Percentiles rank a stretch among this genome's conserved stretches.
These are phyloP conservation scores for Plantago elongata DNA, from an alignment of 257 asterid genomes.

Conservation along the genomic window DNA sequence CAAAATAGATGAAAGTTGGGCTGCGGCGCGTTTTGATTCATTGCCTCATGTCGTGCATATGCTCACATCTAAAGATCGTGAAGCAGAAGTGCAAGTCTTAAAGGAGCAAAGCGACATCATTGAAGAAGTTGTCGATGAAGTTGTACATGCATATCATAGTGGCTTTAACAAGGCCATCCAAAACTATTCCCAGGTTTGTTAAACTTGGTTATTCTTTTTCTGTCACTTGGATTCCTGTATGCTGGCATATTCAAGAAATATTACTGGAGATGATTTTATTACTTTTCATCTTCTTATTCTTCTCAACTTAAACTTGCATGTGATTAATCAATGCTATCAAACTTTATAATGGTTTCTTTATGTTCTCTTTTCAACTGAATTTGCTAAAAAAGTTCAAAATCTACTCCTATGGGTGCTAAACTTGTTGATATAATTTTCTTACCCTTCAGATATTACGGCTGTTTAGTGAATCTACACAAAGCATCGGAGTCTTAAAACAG, in stretches of 20 bases:
- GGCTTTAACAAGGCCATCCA: conserved; percentile 99
- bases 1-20: conserved; percentile 92
- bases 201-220: conserved; percentile 11
- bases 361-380: not conserved
- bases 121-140: conserved; percentile 98
- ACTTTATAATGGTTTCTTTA: conserved; percentile 3
- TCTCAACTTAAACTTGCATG: not conserved
- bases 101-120: conserved; percentile 94
- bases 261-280: conserved; percentile 2
- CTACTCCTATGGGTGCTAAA: conserved; percentile 13
- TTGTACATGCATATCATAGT: conserved; percentile 94
- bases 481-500: conserved; percentile 69
- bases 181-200: conserved; percentile 94
- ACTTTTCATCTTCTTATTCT: conserved; percentile 8
- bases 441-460: conserved; percentile 81
- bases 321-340: not conserved
- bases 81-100: conserved; percentile 71
- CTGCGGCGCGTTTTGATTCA: conserved; percentile 93
- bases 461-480: conserved; percentile 93
- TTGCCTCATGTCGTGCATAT: conserved; percentile 97
- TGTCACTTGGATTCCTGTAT: conserved; percentile 16
- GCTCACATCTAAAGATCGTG: conserved; percentile 95
- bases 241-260: conserved; percentile 13
- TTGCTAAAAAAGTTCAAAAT: conserved; percentile 2
- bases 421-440: conserved; percentile 12